Evolutionary conservation across 441 rosid species (phyloP).

Genomic region (Brassica hybrid): DNA sequence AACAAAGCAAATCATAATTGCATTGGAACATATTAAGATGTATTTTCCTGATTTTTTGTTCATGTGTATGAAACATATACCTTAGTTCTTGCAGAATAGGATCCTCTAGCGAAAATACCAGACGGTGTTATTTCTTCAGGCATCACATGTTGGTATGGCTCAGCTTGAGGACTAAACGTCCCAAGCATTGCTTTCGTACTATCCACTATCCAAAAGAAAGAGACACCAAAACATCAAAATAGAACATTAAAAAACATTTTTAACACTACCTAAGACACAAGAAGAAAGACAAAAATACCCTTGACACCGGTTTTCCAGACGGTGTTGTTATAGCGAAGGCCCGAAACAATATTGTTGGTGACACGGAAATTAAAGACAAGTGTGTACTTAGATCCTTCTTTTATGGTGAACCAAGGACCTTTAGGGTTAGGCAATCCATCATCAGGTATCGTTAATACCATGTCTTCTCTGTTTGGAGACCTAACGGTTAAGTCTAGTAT

Average conservation of each 20-base stretch:
- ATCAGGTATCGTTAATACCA: conserved; percentile 44
- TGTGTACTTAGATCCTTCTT: conserved; percentile 53
- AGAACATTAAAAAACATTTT: neutral
- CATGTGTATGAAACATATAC: conserved; percentile 32
- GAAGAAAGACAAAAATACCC: conserved; percentile 37
- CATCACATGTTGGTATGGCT: conserved; percentile 54
- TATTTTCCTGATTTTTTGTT: neutral
- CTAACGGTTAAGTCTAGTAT: conserved; percentile 46
- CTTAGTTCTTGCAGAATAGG: conserved; percentile 62
- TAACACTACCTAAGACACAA: neutral
- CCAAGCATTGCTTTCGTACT: conserved; percentile 59
- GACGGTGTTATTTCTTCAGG: conserved; percentile 62
- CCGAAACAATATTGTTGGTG: conserved; percentile 52
- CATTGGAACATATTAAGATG: neutral
- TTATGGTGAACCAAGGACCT: conserved; percentile 50
- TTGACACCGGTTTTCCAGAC: conserved; percentile 63
- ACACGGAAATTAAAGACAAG: conserved; percentile 56
- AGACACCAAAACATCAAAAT: neutral
- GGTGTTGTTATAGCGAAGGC: conserved; percentile 56
- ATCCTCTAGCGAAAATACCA: conserved; percentile 61
- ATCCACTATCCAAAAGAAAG: conserved; percentile 47
- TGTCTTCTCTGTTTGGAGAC: conserved; percentile 51
- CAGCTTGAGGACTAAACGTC: conserved; percentile 58
- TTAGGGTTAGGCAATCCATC: conserved; percentile 42
- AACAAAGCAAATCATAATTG: conserved; percentile 7